These are phyloP conservation scores for Ophiosphaerella narmari DNA, from an alignment of 2,329 filamentous ascomycete species.

Conservation along the genomic window DNA sequence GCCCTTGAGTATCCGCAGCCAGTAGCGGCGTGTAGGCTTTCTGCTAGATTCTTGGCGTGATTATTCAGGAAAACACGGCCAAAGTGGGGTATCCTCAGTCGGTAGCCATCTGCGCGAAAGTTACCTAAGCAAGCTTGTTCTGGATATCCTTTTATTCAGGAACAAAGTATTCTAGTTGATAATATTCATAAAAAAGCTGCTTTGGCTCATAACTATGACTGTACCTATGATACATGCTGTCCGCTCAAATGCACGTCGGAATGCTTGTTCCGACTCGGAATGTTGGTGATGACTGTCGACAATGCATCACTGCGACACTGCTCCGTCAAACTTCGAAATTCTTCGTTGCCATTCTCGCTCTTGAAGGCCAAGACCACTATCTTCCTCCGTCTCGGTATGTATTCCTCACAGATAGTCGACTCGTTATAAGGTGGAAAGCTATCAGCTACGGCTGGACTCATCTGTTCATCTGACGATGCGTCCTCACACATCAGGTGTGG, in stretches of 20 bases:
- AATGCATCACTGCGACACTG: too few species aligned
- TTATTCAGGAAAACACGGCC: conserved; percentile 8
- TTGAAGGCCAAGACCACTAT: not conserved
- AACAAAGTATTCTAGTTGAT: too few species aligned
- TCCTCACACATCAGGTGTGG: conserved; percentile 2
- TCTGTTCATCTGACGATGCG: not conserved
- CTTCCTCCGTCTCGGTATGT: not conserved
- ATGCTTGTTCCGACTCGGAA: too few species aligned
- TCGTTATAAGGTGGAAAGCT: not conserved
- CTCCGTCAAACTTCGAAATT: too few species aligned
- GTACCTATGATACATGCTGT: too few species aligned
- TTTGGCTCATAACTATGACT: too few species aligned
- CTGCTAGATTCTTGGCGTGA: conserved; percentile 5
- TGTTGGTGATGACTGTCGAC: too few species aligned
- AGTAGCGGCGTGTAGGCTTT: conserved; percentile 12
- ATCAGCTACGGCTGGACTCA: not conserved
- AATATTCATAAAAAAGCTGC: too few species aligned
- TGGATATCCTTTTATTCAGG: too few species aligned
- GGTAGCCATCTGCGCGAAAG: not conserved
- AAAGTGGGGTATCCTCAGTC: conserved; percentile 8
- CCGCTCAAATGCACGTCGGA: too few species aligned
- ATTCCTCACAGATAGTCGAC: not conserved
- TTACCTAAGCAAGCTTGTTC: not conserved
- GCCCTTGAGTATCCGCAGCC: not conserved
- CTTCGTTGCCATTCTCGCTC: not conserved